Percentiles rank a stretch among this genome's conserved stretches.
Conservation (phyloP, 352 stramenopile genomes). For the Phytopythium helicoides region DNA sequence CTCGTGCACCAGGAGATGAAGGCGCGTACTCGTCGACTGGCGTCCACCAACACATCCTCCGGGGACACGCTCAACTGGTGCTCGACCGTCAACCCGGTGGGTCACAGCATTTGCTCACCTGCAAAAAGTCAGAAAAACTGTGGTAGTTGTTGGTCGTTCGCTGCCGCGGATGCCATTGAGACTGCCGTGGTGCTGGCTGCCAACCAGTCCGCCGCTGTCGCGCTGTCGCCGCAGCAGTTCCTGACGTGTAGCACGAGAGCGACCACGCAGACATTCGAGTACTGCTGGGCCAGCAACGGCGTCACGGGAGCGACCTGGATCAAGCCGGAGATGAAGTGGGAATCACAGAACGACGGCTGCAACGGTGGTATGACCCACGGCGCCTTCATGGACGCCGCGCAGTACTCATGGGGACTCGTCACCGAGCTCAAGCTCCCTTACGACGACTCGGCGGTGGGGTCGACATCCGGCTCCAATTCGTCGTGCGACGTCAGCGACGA, state of each 20-base stretch:
- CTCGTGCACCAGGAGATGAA: conserved; percentile 63
- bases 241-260: conserved; percentile 62
- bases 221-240: conserved; percentile 79
- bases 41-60: conserved; percentile 17
- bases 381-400: conserved; percentile 68
- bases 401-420: conserved; percentile 58
- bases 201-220: conserved; percentile 51
- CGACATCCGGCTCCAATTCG: conserved; percentile 21
- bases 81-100: conserved; percentile 56
- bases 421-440: conserved; percentile 76
- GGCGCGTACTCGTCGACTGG: conserved; percentile 20
- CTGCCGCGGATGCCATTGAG: conserved; percentile 73
- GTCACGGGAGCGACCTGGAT: conserved; percentile 56
- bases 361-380: conserved; percentile 82
- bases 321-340: conserved; percentile 62
- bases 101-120: conserved; percentile 59
- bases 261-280: conserved; percentile 69
- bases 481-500: conserved; percentile 33
- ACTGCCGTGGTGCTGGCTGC: conserved; percentile 67
- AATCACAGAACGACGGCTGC: conserved; percentile 74
- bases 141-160: conserved; percentile 82
- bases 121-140: conserved; percentile 85
- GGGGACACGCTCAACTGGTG: conserved; percentile 68
- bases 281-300: conserved; percentile 61
- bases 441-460: conserved; percentile 31